These are phyloP conservation scores for Peronospora destructor DNA, from an alignment of 352 stramenopile species.

Conservation along the genomic window DNA sequence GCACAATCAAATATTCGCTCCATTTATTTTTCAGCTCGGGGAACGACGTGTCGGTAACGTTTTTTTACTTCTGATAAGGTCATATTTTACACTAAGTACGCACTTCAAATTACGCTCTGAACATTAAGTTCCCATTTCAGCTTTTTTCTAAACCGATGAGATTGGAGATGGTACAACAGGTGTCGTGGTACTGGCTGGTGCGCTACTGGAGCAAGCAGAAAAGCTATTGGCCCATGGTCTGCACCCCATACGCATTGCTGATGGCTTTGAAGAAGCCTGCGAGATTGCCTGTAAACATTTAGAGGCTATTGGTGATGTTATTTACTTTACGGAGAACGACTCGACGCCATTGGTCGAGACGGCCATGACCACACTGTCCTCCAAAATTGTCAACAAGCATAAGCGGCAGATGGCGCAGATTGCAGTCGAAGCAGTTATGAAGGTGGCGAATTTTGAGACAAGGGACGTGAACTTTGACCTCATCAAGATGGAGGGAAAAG, in stretches of 20 bases:
- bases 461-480: constrained; percentile 99
- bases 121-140: background rate
- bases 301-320: constrained; percentile 91
- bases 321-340: constrained; percentile 95
- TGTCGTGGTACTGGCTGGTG: constrained; percentile 96
- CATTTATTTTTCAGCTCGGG: constrained; percentile 2
- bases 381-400: constrained; percentile 98
- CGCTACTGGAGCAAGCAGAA: constrained; percentile 95
- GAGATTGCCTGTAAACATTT: constrained; percentile 94
- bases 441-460: constrained; percentile 97
- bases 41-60: background rate
- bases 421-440: constrained; percentile 95
- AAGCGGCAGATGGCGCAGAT: constrained; percentile 99
- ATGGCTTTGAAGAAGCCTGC: constrained; percentile 97
- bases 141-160: constrained; percentile 73
- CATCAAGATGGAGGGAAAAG: constrained; percentile 99
- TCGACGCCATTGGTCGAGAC: constrained; percentile 93
- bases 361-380: constrained; percentile 97
- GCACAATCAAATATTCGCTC: constrained; percentile 12
- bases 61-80: background rate
- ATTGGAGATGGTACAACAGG: constrained; percentile 99
- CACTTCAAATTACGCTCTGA: background rate
- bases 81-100: background rate
- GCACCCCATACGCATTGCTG: constrained; percentile 97
- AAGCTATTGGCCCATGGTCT: constrained; percentile 95